phyloP scores from a whole-genome alignment of 345 rosid genomes.

The Syzygium aqueum region DNA sequence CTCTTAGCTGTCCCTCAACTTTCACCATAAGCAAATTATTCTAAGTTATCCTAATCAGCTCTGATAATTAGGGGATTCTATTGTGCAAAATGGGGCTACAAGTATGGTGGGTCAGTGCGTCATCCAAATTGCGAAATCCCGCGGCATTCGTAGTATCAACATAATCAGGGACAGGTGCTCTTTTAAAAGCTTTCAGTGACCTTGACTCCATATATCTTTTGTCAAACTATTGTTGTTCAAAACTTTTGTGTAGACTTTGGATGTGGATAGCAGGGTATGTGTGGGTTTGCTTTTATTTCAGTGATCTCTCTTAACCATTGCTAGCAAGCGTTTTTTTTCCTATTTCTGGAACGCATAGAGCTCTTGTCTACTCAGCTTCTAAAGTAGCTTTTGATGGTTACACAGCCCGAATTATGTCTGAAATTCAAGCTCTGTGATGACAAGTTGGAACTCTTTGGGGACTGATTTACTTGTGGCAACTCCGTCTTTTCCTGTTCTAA shows the following conservation, averaged over 20 bases:
- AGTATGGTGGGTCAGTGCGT: slow-evolving; percentile 87
- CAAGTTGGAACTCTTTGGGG: background rate
- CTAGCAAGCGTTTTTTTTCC: background rate
- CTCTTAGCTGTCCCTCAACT: background rate
- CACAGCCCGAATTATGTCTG: background rate
- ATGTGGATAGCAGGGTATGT: background rate
- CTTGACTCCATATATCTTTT: background rate
- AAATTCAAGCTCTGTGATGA: background rate
- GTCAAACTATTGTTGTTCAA: background rate
- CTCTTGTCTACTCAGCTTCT: background rate
- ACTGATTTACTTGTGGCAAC: background rate
- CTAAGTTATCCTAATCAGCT: slow-evolving; percentile 1
- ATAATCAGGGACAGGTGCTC: slow-evolving; percentile 74
- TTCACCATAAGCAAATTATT: background rate
- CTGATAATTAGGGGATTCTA: slow-evolving; percentile 47
- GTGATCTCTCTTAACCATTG: background rate
- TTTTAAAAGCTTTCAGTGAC: background rate
- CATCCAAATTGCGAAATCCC: slow-evolving; percentile 65
- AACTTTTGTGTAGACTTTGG: background rate
- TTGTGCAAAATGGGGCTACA: slow-evolving; percentile 92
- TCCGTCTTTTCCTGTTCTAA: background rate
- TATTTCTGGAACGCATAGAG: background rate
- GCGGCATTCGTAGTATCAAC: slow-evolving; percentile 62
- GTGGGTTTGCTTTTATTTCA: background rate
- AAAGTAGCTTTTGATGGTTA: background rate